A percentile compares a stretch with the other conserved stretches of the same genome.
Conservation (phyloP, 805 yeast species). For the Kuraishia piskuri region DNA sequence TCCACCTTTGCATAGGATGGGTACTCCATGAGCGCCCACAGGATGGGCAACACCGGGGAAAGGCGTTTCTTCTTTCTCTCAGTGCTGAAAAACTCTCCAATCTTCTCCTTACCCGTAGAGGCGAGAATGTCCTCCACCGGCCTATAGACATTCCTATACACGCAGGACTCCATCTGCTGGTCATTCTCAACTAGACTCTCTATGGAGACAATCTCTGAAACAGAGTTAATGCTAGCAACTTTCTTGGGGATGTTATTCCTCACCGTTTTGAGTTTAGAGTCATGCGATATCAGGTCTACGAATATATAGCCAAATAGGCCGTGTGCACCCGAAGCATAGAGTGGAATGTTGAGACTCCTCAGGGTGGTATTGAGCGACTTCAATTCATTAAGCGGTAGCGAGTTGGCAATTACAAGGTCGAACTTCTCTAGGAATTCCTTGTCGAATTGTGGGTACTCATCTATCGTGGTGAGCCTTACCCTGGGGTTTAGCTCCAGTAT, state of each 20-base stretch:
- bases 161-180: constrained; percentile 25
- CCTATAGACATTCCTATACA: constrained; percentile 27
- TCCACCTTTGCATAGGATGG: constrained; percentile 14
- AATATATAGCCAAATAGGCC: constrained; percentile 83
- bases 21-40: constrained; percentile 48
- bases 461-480: constrained; percentile 47
- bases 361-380: constrained; percentile 43
- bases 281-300: constrained; percentile 65
- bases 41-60: constrained; percentile 49
- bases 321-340: constrained; percentile 59
- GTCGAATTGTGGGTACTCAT: constrained; percentile 18
- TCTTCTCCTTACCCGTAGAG: constrained; percentile 27
- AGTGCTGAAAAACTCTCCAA: constrained; percentile 12
- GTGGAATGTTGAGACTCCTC: constrained; percentile 49
- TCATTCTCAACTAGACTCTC: constrained; percentile 26
- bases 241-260: constrained; percentile 39
- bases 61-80: constrained; percentile 34
- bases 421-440: constrained; percentile 27
- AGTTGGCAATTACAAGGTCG: constrained; percentile 72
- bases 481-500: constrained; percentile 75
- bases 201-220: constrained; percentile 35
- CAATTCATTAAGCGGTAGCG: constrained; percentile 35
- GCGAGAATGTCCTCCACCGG: constrained; percentile 26
- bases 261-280: constrained; percentile 42
- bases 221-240: constrained; percentile 36